Base-by-base conservation (phyloP, 495 filamentous ascomycete species). In the Daldinia childiae region DNA sequence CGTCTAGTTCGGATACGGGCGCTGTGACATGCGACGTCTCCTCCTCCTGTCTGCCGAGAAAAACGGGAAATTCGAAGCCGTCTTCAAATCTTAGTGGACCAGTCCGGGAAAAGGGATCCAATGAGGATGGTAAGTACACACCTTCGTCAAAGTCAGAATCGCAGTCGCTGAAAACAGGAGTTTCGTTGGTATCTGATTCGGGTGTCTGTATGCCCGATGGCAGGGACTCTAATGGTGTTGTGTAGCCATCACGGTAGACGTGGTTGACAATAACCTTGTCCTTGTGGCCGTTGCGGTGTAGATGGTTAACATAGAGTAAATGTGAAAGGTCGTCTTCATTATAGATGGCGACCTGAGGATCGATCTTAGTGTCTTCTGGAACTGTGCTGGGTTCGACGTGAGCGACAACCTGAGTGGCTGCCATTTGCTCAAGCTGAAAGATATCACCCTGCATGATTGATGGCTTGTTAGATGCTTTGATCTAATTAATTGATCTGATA, bases 291-390 rank as follows among this genome's bases (percentile, higher is more conserved):
- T 73, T 50, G 29, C 70, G 64, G 38, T 67, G 71, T 5, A 72
- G 27, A 30, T 68, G 72, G 68, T 68, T 72, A 30, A 41, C 61
- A 43, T 74, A 78, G 36, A 78, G 74, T 32, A 78, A 56, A n/a
- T 78, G 76, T 9, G 76, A 78, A 6, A 87, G 72, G 14, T 80
- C 81, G 52, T 86, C 84, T n/a, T 73, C 68, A 34, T 85, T 81
- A 15, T 79, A 76, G 63, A 87, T 78, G 48, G 82, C 73, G 61
- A 85, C 85, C n/a, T 68, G 66, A 0, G 75, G 60, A 17, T 52
- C 58, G n/a, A 34, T 11, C 15, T 68, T 43, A 55, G 48, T 59
- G 26, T 69, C 58, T 17, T 36, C 15, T 0, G 57, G 30, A 34
- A 62, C 41, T 15, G 55, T 11, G 24, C 17, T 52, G 34, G 62